Base-by-base conservation (phyloP, 257 asterid genomes). In the Solanum tarijense region DNA sequence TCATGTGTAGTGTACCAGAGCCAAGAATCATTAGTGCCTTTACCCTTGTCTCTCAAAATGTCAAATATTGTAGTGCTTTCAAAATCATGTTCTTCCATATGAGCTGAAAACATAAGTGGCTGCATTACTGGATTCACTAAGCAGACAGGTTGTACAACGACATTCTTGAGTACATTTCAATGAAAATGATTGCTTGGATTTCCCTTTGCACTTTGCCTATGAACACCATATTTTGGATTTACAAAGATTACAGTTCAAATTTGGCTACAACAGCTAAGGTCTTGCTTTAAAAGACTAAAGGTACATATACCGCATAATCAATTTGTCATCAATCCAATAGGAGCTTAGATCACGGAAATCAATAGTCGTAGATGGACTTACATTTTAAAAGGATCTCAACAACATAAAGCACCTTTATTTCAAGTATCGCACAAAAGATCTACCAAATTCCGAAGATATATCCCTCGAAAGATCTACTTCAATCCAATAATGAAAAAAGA, bases 151-250 rank as follows among this genome's bases (percentile, higher is more conserved):
- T 74, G 91, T 55, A 94, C 91, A 89, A 95, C 89, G 20, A 93
- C 95, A 82, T 86, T 93, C 93, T 18, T 55, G 89, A 96, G 90
- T 88, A 92, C 87, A 62, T 78, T 93, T 14, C 96, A 95, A 4
- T 93, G 92, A 3, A 98, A 78, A 55, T 85, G 90, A 96, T 83
- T 79, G 97, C 86, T 87, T 88, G 92, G 83, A 95, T 90, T 88
- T 98, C 98, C 89, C 98, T 95, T 93, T 93, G 99, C 98, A 96
- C 95, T 83, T 78, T 94, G 87, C 88, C 95, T 90, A 87, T 76
- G 86, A 66, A 88, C 83, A 71, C 66, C 87, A 89, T 23, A 48
- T 18, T 87, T 29, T 71, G 78, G 39, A 71, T 31, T 71, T 14
- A 71, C 12, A 31, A 14, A 71, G 39, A 31, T 3, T n/a, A 58